Evolutionary conservation across 2,329 filamentous ascomycete species (phyloP).

Genomic region (Periconia macrospinosa): DNA sequence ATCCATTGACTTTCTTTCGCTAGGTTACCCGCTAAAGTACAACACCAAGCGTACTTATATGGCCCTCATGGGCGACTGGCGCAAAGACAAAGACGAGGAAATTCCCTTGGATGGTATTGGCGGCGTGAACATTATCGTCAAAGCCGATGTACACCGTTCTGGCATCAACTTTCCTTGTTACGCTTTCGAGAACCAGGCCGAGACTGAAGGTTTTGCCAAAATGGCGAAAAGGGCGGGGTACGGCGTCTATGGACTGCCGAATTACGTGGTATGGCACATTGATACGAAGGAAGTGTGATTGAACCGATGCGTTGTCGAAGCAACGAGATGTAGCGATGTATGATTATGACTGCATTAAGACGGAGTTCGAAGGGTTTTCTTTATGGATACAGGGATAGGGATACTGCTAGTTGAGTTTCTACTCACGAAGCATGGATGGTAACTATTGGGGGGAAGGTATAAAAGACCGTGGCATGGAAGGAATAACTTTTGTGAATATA

Average conservation of each 20-base stretch:
- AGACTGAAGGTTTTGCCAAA: constrained; percentile 97
- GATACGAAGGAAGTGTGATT: constrained; percentile 89
- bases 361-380: not conserved
- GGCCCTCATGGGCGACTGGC: constrained; percentile 89
- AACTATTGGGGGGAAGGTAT: not conserved
- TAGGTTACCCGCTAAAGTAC: constrained; percentile 86
- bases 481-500: not conserved
- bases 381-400: not conserved
- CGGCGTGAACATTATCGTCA: constrained; percentile 95
- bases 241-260: constrained; percentile 86
- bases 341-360: not conserved
- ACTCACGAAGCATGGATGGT: too few relatives aligned
- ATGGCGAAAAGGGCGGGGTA: constrained; percentile 98
- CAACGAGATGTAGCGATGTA: not conserved
- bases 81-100: constrained; percentile 87
- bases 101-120: constrained; percentile 93
- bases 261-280: constrained; percentile 98
- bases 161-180: constrained; percentile 98
- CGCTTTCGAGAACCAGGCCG: constrained; percentile 96
- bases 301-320: not conserved
- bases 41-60: constrained; percentile 89
- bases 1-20: not conserved
- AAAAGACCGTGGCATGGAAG: not conserved
- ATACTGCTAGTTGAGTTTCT: too few relatives aligned
- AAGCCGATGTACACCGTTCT: constrained; percentile 94